phyloP scores from a whole-genome alignment of 352 stramenopile species.

The Lagenidium sp. region DNA sequence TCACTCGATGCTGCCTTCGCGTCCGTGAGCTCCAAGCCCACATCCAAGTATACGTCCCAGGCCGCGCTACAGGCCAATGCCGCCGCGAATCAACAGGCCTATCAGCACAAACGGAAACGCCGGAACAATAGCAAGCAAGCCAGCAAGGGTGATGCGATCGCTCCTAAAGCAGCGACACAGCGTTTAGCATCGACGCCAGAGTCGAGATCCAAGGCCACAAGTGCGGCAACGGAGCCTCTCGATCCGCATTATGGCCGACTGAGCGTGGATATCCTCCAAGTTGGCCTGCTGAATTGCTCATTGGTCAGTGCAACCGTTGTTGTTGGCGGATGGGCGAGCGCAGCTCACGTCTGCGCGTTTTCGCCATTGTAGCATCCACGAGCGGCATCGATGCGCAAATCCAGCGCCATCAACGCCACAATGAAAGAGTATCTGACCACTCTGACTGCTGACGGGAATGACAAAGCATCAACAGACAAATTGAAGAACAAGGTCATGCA shows the following conservation, averaged over 20 bases:
- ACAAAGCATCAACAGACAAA: constrained; percentile 22
- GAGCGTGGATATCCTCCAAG: constrained; percentile 25
- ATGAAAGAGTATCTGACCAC: constrained; percentile 34
- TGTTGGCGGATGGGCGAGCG: no score
- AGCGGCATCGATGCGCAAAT: constrained; percentile 10
- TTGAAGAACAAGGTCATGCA: constrained; percentile 78
- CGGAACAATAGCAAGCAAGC: constrained; percentile 3
- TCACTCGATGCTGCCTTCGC: constrained; percentile 70
- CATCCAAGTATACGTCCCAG: constrained; percentile 66
- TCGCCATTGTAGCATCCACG: constrained; percentile 3
- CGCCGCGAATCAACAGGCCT: constrained; percentile 48
- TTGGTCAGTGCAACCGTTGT: constrained; percentile 31
- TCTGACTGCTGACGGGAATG: constrained; percentile 7
- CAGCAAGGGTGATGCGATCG: not conserved
- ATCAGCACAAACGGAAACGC: constrained; percentile 64
- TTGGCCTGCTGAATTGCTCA: constrained; percentile 66
- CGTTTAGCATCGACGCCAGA: not conserved
- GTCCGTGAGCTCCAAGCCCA: constrained; percentile 14
- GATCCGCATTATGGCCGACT: constrained; percentile 57
- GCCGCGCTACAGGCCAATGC: constrained; percentile 26
- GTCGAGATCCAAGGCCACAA: not conserved
- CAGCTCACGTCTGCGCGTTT: no score
- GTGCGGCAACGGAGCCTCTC: not conserved
- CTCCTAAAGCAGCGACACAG: not conserved
- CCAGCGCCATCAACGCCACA: constrained; percentile 2